Evolutionary conservation across 2,329 filamentous ascomycete species (phyloP).

Genomic region (Monilinia aucupariae): DNA sequence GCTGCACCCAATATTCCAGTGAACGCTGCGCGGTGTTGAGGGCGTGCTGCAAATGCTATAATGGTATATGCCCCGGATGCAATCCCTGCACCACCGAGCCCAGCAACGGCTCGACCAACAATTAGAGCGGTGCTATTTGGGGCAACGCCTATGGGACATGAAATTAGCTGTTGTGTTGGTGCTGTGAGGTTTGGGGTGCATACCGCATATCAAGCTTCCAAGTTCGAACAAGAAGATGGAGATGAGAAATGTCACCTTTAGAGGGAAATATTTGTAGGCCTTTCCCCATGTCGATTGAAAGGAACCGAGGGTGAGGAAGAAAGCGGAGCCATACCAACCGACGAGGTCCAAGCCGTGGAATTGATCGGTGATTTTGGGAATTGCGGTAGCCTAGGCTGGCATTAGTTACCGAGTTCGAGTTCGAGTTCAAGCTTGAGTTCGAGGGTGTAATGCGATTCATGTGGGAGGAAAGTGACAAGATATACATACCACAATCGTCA

Average conservation of each 20-base stretch:
- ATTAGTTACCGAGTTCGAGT: neutral
- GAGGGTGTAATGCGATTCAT: neutral
- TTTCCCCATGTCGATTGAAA: constrained; percentile 35
- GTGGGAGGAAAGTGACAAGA: neutral
- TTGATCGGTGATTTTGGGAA: constrained; percentile 50
- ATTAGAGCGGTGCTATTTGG: constrained; percentile 28
- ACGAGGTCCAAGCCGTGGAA: constrained; percentile 45
- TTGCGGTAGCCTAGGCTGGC: constrained; percentile 42
- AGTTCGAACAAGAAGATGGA: constrained; percentile 38
- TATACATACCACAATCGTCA: constrained; percentile 44
- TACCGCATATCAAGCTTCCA: constrained; percentile 37
- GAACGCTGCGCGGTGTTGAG: constrained; percentile 38
- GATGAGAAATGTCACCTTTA: constrained; percentile 34
- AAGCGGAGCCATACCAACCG: constrained; percentile 55
- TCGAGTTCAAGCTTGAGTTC: too few relatives aligned
- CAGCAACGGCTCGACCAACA: constrained; percentile 25
- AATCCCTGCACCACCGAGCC: constrained; percentile 26
- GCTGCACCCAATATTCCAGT: constrained; percentile 60
- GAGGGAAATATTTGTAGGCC: constrained; percentile 35
- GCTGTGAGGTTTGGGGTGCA: neutral
- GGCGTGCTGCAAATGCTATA: constrained; percentile 36
- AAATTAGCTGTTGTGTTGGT: neutral
- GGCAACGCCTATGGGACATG: constrained; percentile 28
- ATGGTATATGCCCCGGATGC: constrained; percentile 40
- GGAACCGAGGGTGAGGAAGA: constrained; percentile 44